These are phyloP conservation scores for Zygotorulaspora florentina DNA, from an alignment of 805 yeast species.

Conservation along the genomic window DNA sequence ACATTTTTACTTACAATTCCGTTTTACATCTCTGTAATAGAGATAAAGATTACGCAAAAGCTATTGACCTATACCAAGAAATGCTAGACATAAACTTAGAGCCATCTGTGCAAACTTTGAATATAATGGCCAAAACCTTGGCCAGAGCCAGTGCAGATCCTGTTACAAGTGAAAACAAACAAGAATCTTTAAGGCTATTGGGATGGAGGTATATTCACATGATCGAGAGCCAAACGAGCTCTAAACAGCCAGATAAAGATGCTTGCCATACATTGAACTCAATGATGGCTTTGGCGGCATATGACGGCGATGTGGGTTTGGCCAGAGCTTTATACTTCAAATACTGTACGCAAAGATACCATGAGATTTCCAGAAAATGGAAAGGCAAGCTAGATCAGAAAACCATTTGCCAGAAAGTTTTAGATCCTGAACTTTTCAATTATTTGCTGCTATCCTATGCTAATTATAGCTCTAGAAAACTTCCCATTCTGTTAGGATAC, in stretches of 20 bases:
- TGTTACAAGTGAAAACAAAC: slow-evolving; percentile 29
- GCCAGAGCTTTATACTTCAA: slow-evolving; percentile 62
- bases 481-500: slow-evolving; percentile 39
- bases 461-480: slow-evolving; percentile 31
- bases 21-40: slow-evolving; percentile 64
- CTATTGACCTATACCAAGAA: slow-evolving; percentile 71
- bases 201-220: slow-evolving; percentile 82
- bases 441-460: slow-evolving; percentile 50
- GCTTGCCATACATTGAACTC: slow-evolving; percentile 39
- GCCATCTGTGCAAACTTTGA: slow-evolving; percentile 22
- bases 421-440: slow-evolving; percentile 41
- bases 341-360: slow-evolving; percentile 37
- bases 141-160: slow-evolving; percentile 30
- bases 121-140: slow-evolving; percentile 24
- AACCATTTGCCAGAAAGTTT: slow-evolving; percentile 27
- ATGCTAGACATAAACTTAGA: slow-evolving; percentile 40
- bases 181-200: slow-evolving; percentile 25
- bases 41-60: slow-evolving; percentile 63
- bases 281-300: slow-evolving; percentile 72
- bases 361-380: slow-evolving; percentile 9
- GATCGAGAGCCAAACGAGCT: slow-evolving; percentile 42
- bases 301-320: slow-evolving; percentile 71
- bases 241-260: slow-evolving; percentile 7
- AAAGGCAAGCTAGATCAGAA: slow-evolving; percentile 5
- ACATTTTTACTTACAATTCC: slow-evolving; percentile 60